Evolutionary conservation across 108 stramenopile species (phyloP), one percentile per base, ranked within the genome.

Genomic region (Pinguiococcus pyrenoidosus): DNA sequence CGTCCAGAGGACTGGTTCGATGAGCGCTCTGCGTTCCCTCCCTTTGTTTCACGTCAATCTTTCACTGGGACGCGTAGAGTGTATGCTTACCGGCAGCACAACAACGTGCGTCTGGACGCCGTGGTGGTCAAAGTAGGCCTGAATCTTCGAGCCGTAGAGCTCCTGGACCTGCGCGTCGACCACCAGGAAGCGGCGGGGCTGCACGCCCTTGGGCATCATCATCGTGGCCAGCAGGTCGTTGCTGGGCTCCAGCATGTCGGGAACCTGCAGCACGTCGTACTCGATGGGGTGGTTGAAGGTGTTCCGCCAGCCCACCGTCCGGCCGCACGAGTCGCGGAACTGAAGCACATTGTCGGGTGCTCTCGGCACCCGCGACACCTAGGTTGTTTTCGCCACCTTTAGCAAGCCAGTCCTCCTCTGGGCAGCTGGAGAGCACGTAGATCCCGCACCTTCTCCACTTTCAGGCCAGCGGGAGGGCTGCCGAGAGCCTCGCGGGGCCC

Each of bases 261-360:
- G 53, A 8, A 41, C 44, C 28, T 55, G 54, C 52, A 46, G 44
- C 20, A 63, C 62, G 40, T 63, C 62, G 62, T 63, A 63, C 52
- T 54, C 27, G 37, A 63, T 46, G 33, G 62, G 62, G 32, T 55
- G 46, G 23, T 54, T 36, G 46, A 63, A 63, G 3, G 48, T 46
- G 53, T 63, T 63, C 5, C 62, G 52, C 62, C 62, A 63, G 46
- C 62, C 62, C 24, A 63, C 29, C n/a, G 54, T 21, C 42, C 36
- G 26, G 34, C 13, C 14, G 32, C 1, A n/a, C 26, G 8, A 13
- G 47, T 29, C 18, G 10, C 54, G 32, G 46, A 63, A 54, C 5
- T 55, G 37, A 38, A 63, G 48, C 21, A 63, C 62, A 26, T 63
- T 63, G 5, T 54, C 36, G 0, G 62, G 62, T 17, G 62, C 62